Conservation (phyloP, 2,329 filamentous ascomycete genomes). For the Emergomyces pasteurianus region DNA sequence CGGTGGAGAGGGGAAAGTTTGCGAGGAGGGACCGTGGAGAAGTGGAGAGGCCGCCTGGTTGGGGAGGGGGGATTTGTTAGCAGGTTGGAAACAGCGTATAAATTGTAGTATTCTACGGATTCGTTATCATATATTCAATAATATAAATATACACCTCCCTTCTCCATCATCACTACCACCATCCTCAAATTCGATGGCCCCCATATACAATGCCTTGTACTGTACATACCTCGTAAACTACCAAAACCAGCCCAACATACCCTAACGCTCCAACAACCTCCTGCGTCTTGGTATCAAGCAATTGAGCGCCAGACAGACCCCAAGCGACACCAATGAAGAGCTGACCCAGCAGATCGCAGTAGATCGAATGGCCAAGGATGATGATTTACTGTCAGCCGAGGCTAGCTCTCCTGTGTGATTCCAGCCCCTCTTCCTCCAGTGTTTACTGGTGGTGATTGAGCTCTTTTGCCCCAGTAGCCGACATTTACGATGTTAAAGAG, state of each 20-base stretch:
- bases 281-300: slow-evolving; percentile 44
- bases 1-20: slow-evolving; percentile 48
- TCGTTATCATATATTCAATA: too few relatives aligned
- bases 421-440: too few relatives aligned
- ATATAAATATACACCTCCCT: not conserved
- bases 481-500: too few relatives aligned
- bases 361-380: slow-evolving; percentile 48
- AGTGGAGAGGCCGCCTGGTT: slow-evolving; percentile 42
- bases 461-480: too few relatives aligned
- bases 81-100: too few relatives aligned
- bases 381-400: too few relatives aligned
- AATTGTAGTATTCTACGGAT: too few relatives aligned
- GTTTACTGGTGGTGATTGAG: too few relatives aligned
- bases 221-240: slow-evolving; percentile 61
- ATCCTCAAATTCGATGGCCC: not conserved
- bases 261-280: slow-evolving; percentile 51
- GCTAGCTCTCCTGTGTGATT: too few relatives aligned
- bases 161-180: not conserved
- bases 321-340: slow-evolving; percentile 58
- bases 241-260: slow-evolving; percentile 58
- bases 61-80: not conserved
- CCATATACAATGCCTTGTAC: not conserved
- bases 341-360: slow-evolving; percentile 62
- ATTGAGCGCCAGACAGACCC: slow-evolving; percentile 53
- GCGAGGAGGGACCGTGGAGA: slow-evolving; percentile 43